These are phyloP conservation scores for Kodamaea leandrae DNA, from an alignment of 805 yeast species.

Conservation along the genomic window DNA sequence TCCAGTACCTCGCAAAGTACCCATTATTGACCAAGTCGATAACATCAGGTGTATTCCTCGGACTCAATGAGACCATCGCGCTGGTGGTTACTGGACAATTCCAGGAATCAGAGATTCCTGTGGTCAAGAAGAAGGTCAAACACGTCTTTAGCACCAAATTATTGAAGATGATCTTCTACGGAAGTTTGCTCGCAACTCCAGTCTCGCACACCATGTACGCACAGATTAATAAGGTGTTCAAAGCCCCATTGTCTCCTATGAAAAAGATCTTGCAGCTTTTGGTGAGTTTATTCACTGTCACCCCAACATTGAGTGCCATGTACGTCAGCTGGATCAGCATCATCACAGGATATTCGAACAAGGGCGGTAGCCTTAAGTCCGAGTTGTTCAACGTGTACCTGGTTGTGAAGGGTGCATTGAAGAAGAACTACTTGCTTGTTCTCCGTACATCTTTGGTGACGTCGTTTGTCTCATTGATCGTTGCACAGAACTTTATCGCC, in stretches of 20 bases:
- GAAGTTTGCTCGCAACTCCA: constrained; percentile 55
- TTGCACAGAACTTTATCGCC: constrained; percentile 56
- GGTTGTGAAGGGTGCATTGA: constrained; percentile 32
- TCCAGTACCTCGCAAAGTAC: constrained; percentile 38
- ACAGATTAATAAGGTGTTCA: constrained; percentile 37
- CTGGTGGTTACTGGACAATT: constrained; percentile 48
- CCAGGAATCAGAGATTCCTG: constrained; percentile 18
- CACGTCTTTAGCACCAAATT: constrained; percentile 47
- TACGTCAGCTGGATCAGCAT: constrained; percentile 53
- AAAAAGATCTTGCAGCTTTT: constrained; percentile 50
- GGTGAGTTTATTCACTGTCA: constrained; percentile 50
- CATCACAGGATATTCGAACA: constrained; percentile 39
- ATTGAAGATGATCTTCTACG: constrained; percentile 54
- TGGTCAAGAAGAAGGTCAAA: constrained; percentile 23
- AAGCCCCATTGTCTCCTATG: constrained; percentile 35
- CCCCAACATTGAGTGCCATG: constrained; percentile 50
- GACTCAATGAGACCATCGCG: constrained; percentile 59
- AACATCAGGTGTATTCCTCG: constrained; percentile 54
- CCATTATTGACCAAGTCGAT: constrained; percentile 60
- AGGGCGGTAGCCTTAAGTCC: constrained; percentile 5
- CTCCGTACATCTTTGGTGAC: constrained; percentile 55
- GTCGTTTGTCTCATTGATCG: constrained; percentile 46
- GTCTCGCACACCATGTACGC: constrained; percentile 53
- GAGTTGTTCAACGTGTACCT: constrained; percentile 12
- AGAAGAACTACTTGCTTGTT: constrained; percentile 44